A percentile compares a stretch with the other conserved stretches of the same genome.
phyloP scores from a whole-genome alignment of 768 basidiomycete genomes.

The Auricularia heimuer region DNA sequence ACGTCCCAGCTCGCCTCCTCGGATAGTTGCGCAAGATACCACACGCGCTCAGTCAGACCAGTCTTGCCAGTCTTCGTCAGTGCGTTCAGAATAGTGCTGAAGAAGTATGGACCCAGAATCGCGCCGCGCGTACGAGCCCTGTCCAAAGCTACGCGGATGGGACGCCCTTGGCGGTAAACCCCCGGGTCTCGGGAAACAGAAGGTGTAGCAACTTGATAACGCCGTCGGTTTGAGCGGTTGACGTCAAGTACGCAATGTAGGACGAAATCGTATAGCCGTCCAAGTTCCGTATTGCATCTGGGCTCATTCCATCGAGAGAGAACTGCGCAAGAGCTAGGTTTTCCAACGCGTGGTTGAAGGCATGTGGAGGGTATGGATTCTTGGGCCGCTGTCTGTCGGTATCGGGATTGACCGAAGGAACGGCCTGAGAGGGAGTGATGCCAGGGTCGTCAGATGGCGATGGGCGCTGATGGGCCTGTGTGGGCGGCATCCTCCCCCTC shows the following conservation, averaged over 20 bases:
- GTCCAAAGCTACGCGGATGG: neutral
- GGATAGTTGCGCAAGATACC: conserved; percentile 49
- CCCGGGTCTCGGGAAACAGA: conserved; percentile 44
- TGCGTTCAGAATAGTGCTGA: conserved; percentile 50
- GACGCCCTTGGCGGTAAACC: neutral
- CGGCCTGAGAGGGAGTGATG: too few species aligned
- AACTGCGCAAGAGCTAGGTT: conserved; percentile 7
- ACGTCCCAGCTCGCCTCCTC: conserved; percentile 44
- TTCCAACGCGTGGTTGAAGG: conserved; percentile 2
- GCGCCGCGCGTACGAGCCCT: neutral
- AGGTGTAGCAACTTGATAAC: conserved; percentile 41
- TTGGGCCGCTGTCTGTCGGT: neutral
- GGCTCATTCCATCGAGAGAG: conserved; percentile 10
- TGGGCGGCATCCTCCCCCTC: too few species aligned
- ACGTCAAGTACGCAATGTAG: conserved; percentile 42
- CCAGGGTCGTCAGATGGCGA: too few species aligned
- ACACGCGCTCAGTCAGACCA: conserved; percentile 52
- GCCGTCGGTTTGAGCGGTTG: conserved; percentile 35
- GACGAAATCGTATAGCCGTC: conserved; percentile 42
- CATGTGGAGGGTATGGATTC: conserved; percentile 8
- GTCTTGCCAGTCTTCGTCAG: conserved; percentile 45
- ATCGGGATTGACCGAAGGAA: too few species aligned
- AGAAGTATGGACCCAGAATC: conserved; percentile 43
- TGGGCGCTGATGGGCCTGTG: too few species aligned
- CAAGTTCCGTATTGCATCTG: conserved; percentile 15